A percentile compares a stretch with the other conserved stretches of the same genome.
phyloP scores from a whole-genome alignment of 2,329 filamentous ascomycete genomes.

The Lecanicillium sp. region DNA sequence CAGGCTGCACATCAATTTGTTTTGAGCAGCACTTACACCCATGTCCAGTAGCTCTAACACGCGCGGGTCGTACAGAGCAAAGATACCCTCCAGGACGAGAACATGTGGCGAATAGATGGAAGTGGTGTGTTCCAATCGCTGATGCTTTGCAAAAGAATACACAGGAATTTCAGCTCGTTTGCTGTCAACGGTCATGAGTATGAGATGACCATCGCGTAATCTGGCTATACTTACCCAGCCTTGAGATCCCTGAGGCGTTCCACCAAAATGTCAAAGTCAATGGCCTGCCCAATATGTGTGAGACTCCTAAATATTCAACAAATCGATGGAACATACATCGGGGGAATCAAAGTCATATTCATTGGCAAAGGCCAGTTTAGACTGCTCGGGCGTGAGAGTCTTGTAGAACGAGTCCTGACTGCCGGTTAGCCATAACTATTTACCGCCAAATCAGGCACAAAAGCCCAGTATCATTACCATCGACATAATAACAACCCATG shows the following conservation, averaged over 20 bases:
- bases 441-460: not conserved
- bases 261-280: constrained; percentile 88
- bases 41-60: constrained; percentile 85
- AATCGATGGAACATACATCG: constrained; percentile 42
- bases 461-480: constrained; percentile 56
- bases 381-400: constrained; percentile 71
- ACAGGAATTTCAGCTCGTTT: constrained; percentile 86
- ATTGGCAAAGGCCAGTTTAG: constrained; percentile 74
- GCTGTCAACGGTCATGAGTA: constrained; percentile 36
- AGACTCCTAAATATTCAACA: not conserved
- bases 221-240: constrained; percentile 62
- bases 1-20: not conserved
- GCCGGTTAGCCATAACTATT: constrained; percentile 22
- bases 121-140: constrained; percentile 70
- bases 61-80: constrained; percentile 83
- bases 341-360: constrained; percentile 96
- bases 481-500: constrained; percentile 96
- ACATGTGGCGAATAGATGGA: constrained; percentile 96
- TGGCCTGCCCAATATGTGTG: constrained; percentile 45
- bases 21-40: constrained; percentile 49
- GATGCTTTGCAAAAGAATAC: constrained; percentile 92
- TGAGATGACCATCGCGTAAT: not conserved
- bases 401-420: constrained; percentile 94
- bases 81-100: constrained; percentile 89
- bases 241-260: constrained; percentile 78